These are phyloP conservation scores for Salvia splendens DNA, from an alignment of 257 asterid species.

Conservation along the genomic window DNA sequence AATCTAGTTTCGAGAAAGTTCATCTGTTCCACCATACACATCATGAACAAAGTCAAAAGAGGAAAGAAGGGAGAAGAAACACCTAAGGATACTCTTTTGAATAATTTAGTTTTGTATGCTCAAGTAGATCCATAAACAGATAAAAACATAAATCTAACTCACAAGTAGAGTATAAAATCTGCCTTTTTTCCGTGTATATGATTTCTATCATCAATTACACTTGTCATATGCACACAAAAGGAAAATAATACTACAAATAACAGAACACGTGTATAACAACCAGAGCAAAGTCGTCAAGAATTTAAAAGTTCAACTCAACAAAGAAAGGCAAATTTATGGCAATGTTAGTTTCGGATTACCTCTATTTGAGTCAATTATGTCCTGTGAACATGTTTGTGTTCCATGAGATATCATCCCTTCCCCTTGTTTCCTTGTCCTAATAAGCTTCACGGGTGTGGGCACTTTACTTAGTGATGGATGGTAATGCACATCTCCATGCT, in stretches of 20 bases:
- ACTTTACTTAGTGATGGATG: constrained; percentile 31
- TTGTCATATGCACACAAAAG: background rate
- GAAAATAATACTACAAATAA: background rate
- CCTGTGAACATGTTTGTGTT: constrained; percentile 32
- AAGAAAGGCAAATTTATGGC: background rate
- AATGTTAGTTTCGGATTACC: constrained; percentile 33
- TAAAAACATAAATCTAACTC: background rate
- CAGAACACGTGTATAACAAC: background rate
- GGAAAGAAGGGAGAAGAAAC: constrained; percentile 15
- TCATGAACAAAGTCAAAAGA: background rate
- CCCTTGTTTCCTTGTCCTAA: constrained; percentile 31
- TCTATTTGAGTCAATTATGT: constrained; percentile 33
- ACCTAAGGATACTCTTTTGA: background rate
- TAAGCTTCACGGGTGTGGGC: constrained; percentile 27
- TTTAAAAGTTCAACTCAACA: background rate
- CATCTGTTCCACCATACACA: constrained; percentile 2
- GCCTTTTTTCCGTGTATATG: background rate
- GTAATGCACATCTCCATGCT: constrained; percentile 25
- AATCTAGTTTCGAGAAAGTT: background rate
- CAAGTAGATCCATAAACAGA: constrained; percentile 13
- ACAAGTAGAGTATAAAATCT: background rate
- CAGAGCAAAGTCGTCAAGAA: background rate
- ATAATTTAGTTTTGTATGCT: background rate
- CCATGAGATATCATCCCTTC: constrained; percentile 36
- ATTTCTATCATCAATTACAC: background rate